These are phyloP conservation scores for Alternaria novae-zelandiae DNA, from an alignment of 2,329 filamentous ascomycete species.

Conservation along the genomic window DNA sequence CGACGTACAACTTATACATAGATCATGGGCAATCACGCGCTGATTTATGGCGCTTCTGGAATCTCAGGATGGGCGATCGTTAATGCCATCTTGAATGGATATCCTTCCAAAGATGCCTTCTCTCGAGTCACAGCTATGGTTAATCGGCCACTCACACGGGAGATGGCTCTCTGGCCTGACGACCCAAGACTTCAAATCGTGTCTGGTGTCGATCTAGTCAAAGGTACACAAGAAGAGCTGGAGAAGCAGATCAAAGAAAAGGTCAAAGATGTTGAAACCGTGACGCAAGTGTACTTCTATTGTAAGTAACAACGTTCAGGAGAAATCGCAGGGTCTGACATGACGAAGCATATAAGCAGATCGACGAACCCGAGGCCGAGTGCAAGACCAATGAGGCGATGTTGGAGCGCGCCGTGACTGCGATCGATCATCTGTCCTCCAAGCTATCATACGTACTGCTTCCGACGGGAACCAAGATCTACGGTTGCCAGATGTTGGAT, in stretches of 20 bases:
- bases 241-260: constrained; percentile 45
- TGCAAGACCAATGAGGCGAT: constrained; percentile 47
- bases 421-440: constrained; percentile 35
- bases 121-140: constrained; percentile 56
- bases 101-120: constrained; percentile 54
- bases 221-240: constrained; percentile 41
- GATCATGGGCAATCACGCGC: constrained; percentile 40
- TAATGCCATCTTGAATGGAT: constrained; percentile 56
- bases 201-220: constrained; percentile 51
- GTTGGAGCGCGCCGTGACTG: constrained; percentile 47
- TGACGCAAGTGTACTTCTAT: constrained; percentile 53
- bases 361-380: constrained; percentile 33
- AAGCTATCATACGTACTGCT: constrained; percentile 40
- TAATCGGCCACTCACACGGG: constrained; percentile 51
- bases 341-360: constrained; percentile 39
- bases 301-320: constrained; percentile 17
- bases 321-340: neutral
- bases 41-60: constrained; percentile 55
- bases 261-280: constrained; percentile 43
- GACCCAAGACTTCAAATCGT: constrained; percentile 46
- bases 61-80: constrained; percentile 59
- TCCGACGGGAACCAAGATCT: constrained; percentile 49
- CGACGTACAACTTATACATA: neutral
- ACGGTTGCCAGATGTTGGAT: constrained; percentile 47
- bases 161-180: constrained; percentile 47